phyloP scores from a whole-genome alignment of 192 early-diverging fungal genomes.

The Lobosporangium transversale region DNA sequence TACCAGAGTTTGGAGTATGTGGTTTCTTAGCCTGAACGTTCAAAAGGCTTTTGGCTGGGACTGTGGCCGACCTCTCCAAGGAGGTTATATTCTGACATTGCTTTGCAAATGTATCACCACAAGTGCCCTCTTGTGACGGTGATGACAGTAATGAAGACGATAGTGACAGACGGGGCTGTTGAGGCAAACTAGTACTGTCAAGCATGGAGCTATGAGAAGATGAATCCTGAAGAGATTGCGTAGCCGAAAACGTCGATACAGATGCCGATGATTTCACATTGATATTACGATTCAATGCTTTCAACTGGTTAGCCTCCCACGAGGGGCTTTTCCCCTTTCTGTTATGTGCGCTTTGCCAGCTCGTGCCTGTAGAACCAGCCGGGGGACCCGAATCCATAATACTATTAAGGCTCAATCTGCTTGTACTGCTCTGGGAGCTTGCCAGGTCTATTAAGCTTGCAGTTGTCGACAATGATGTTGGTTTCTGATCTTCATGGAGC shows the following conservation, averaged over 20 bases:
- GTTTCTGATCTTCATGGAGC: not conserved
- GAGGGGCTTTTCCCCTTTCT: not conserved
- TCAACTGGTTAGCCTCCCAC: no score
- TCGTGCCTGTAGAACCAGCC: not conserved
- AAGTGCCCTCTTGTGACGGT: no score
- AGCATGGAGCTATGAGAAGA: not conserved
- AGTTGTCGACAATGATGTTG: not conserved
- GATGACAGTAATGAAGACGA: no score
- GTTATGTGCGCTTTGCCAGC: not conserved
- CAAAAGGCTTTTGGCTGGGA: no score
- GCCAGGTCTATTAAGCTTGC: not conserved
- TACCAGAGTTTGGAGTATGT: no score
- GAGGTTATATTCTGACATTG: no score
- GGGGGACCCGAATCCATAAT: not conserved
- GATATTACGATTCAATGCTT: no score
- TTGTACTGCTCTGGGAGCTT: not conserved
- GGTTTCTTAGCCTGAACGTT: no score
- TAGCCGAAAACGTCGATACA: not conserved
- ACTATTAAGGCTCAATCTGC: not conserved
- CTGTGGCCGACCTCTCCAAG: no score
- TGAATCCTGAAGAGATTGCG: not conserved
- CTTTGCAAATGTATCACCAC: no score
- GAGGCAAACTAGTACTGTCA: not conserved
- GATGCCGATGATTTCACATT: slow-evolving; percentile 1
- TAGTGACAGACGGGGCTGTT: not conserved